Evolutionary conservation across 768 basidiomycete genomes (phyloP).

Genomic region (Calocera viscosa): DNA sequence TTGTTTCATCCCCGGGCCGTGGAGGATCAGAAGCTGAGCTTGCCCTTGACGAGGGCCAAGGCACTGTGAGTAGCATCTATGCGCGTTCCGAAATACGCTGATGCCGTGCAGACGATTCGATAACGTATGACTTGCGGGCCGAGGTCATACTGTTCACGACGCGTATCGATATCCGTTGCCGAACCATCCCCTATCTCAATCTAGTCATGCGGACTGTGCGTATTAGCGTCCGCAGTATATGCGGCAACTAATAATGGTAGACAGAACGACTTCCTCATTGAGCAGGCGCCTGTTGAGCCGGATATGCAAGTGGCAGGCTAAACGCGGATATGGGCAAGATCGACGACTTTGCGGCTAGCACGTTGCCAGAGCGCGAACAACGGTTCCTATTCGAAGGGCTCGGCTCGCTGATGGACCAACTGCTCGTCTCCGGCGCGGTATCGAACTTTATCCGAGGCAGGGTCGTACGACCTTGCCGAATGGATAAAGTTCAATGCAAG

Average conservation of each 20-base stretch:
- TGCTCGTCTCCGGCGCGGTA: conserved; percentile 65
- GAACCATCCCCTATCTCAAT: conserved; percentile 67
- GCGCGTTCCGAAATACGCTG: background rate
- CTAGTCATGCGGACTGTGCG: conserved; percentile 64
- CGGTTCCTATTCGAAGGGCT: conserved; percentile 77
- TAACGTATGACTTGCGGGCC: conserved; percentile 78
- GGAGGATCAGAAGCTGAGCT: conserved; percentile 40
- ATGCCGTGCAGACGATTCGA: conserved; percentile 61
- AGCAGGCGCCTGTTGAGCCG: conserved; percentile 77
- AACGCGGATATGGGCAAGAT: conserved; percentile 66
- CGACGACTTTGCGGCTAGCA: conserved; percentile 53
- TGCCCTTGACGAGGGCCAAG: conserved; percentile 84
- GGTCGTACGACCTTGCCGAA: too few species aligned
- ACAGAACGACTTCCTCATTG: conserved; percentile 74
- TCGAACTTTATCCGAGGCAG: too few species aligned
- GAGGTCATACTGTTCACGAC: conserved; percentile 78
- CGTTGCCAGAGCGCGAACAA: conserved; percentile 51
- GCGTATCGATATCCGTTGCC: conserved; percentile 75
- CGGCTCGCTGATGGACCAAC: conserved; percentile 69
- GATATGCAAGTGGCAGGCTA: conserved; percentile 75
- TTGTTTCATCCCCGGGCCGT: conserved; percentile 29
- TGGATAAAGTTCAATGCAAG: too few species aligned
- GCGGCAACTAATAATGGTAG: background rate
- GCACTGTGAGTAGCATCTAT: conserved; percentile 45
- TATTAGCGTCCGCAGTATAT: conserved; percentile 6